These are phyloP conservation scores for Xylariaceae sp. DNA, from an alignment of 2,329 filamentous ascomycete species.

Conservation along the genomic window DNA sequence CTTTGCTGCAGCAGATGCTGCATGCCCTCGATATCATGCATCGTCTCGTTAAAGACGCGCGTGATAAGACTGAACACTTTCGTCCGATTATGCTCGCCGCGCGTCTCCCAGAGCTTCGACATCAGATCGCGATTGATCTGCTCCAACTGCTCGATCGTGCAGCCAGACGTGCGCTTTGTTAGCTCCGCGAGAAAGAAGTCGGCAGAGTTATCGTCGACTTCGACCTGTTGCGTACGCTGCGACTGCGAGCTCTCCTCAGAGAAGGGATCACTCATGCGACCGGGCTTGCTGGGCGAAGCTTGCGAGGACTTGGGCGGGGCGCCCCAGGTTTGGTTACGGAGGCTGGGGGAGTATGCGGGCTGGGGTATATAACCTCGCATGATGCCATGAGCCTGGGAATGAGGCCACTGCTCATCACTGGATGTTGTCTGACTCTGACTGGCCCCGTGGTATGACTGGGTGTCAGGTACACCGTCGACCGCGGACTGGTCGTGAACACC, in stretches of 20 bases:
- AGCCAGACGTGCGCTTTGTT: conserved; percentile 64
- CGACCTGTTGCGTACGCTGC: conserved; percentile 37
- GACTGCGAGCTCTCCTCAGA: conserved; percentile 34
- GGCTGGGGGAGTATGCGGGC: conserved; percentile 30
- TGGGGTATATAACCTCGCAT: conserved; percentile 37
- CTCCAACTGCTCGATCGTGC: conserved; percentile 89
- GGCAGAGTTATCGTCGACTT: conserved; percentile 47
- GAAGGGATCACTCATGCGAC: conserved; percentile 38
- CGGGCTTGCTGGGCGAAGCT: conserved; percentile 33
- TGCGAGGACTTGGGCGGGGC: conserved; percentile 34
- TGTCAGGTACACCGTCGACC: conserved; percentile 48
- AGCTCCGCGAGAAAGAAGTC: conserved; percentile 57
- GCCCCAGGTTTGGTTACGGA: conserved; percentile 31
- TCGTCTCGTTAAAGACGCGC: conserved; percentile 69
- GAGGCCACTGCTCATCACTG: conserved; percentile 51
- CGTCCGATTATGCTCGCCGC: conserved; percentile 78
- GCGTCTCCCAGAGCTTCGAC: conserved; percentile 77
- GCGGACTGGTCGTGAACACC: conserved; percentile 47
- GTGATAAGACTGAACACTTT: conserved; percentile 60
- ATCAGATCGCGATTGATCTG: conserved; percentile 88
- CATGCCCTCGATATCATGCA: conserved; percentile 59
- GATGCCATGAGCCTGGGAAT: conserved; percentile 54
- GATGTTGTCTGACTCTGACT: conserved; percentile 47
- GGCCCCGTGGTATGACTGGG: conserved; percentile 36
- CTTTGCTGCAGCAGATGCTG: conserved; percentile 43